Percentiles rank a stretch among this genome's conserved stretches.
These are phyloP conservation scores for Talaromyces sp. DNA, from an alignment of 2,329 filamentous ascomycete species.

Conservation along the genomic window DNA sequence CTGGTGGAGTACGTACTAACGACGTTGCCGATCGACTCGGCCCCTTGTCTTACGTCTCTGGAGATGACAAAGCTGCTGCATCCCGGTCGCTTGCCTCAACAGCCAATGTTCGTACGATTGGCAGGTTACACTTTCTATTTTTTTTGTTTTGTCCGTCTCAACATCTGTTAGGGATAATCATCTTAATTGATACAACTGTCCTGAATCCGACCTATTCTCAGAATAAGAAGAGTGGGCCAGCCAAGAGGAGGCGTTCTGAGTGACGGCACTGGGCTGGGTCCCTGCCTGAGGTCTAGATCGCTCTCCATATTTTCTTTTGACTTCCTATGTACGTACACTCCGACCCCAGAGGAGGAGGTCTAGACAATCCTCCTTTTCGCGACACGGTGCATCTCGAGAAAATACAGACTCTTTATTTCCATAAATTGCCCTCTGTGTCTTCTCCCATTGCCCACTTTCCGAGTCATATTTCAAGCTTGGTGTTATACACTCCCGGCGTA, in stretches of 20 bases:
- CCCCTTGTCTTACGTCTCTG: not conserved
- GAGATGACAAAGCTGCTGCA: not conserved
- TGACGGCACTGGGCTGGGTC: not conserved
- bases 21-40: not conserved
- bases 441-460: not conserved
- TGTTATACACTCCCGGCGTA: slow-evolving; percentile 34
- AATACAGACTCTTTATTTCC: slow-evolving; percentile 23
- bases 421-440: not conserved
- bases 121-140: too few species aligned
- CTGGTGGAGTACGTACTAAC: not conserved
- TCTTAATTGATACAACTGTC: not conserved
- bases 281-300: slow-evolving; percentile 3
- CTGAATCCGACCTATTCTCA: not conserved
- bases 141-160: not conserved
- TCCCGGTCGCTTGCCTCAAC: not conserved
- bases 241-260: not conserved
- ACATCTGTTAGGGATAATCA: not conserved
- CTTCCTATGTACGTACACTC: slow-evolving; percentile 43
- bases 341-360: not conserved
- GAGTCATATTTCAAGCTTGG: not conserved
- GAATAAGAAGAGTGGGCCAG: not conserved
- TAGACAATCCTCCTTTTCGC: not conserved
- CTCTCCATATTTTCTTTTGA: not conserved
- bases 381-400: too few species aligned
- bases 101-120: not conserved